A percentile compares a stretch with the other conserved stretches of the same genome.
phyloP scores from a whole-genome alignment of 306 rosid species.

The Pterocarpus macrocarpus region DNA sequence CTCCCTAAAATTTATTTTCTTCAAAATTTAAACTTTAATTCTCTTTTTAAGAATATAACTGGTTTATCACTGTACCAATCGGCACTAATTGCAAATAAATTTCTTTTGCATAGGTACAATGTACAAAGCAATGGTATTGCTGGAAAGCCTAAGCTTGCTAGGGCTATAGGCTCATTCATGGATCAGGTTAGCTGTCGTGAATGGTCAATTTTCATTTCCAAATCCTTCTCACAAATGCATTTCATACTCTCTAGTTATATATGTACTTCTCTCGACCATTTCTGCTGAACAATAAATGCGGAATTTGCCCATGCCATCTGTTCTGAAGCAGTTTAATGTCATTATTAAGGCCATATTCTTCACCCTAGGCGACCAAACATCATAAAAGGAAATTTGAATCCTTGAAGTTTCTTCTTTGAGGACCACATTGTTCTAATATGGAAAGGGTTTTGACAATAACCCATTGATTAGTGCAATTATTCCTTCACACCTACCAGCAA shows the following conservation, averaged over 20 bases:
- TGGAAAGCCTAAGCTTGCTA: background rate
- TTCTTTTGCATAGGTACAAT: background rate
- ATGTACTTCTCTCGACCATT: background rate
- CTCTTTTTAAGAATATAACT: no score
- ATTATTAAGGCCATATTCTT: conserved; percentile 26
- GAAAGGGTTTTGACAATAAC: conserved; percentile 43
- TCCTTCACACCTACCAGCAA: conserved; percentile 36
- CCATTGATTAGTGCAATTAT: conserved; percentile 49
- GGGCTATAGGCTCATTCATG: background rate
- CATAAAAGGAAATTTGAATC: conserved; percentile 41
- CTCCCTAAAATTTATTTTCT: no score
- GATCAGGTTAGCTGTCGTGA: background rate
- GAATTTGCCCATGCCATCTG: conserved; percentile 30
- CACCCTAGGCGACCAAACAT: background rate
- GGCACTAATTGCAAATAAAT: no score
- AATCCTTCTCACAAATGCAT: background rate
- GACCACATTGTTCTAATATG: conserved; percentile 48
- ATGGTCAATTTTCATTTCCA: conserved; percentile 6
- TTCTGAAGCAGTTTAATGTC: conserved; percentile 29
- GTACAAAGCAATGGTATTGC: background rate
- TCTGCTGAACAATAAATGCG: background rate
- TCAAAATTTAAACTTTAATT: no score
- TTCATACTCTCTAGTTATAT: background rate
- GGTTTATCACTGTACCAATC: no score
- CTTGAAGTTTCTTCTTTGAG: conserved; percentile 39